These are phyloP conservation scores for Polyplosphaeria fusca DNA, from an alignment of 495 filamentous ascomycete species.

Conservation along the genomic window DNA sequence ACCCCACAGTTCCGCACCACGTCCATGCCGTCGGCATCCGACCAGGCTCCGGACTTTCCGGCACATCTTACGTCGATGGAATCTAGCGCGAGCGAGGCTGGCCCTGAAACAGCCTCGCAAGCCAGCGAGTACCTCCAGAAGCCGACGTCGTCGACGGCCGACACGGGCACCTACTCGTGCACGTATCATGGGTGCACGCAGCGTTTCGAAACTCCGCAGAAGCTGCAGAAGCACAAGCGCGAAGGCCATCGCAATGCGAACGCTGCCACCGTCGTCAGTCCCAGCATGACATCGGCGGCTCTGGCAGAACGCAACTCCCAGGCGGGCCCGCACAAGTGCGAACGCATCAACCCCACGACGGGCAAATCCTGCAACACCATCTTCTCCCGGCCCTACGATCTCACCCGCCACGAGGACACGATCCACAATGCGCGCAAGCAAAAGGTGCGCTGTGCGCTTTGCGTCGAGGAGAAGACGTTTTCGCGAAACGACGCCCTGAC, in stretches of 20 bases:
- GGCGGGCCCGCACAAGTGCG: conserved; percentile 84
- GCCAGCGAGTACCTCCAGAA: conserved; percentile 37
- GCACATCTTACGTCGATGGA: conserved; percentile 62
- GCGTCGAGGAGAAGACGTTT: conserved; percentile 97
- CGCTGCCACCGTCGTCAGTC: conserved; percentile 40
- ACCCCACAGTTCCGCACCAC: conserved; percentile 27
- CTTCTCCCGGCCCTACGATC: conserved; percentile 96
- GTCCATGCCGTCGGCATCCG: conserved; percentile 33
- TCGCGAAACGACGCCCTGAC: conserved; percentile 89
- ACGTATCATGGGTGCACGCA: conserved; percentile 86
- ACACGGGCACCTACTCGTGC: conserved; percentile 89
- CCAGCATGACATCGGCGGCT: conserved; percentile 51
- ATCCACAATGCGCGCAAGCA: conserved; percentile 93
- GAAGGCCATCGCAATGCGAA: conserved; percentile 69
- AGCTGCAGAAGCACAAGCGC: conserved; percentile 92
- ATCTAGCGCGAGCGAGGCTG: conserved; percentile 58
- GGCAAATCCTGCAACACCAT: conserved; percentile 94
- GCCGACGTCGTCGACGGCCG: conserved; percentile 64
- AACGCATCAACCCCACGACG: conserved; percentile 90
- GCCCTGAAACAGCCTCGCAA: conserved; percentile 33
- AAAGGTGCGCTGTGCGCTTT: conserved; percentile 91
- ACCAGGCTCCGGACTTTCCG: conserved; percentile 57
- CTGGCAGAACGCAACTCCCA: conserved; percentile 66
- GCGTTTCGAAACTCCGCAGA: conserved; percentile 80
- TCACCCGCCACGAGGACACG: conserved; percentile 95